These are phyloP conservation scores for Syzygium jambos DNA, from an alignment of 345 rosid genomes.

Conservation along the genomic window DNA sequence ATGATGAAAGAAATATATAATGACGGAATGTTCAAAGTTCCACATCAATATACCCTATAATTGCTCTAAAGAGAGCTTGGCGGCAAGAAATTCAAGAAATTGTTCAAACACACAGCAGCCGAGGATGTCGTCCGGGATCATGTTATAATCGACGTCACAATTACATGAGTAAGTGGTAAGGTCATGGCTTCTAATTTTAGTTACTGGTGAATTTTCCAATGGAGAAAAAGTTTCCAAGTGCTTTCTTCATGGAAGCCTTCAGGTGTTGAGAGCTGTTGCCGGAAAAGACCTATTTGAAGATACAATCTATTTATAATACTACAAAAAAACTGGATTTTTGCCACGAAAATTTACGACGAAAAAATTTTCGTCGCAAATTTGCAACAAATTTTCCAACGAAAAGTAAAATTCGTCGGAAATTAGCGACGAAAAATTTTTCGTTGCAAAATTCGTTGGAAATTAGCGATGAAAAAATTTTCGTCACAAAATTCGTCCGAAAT, in stretches of 20 bases:
- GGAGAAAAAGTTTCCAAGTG: not conserved
- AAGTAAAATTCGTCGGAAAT: too few relatives aligned
- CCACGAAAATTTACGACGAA: too few relatives aligned
- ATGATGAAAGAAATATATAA: too few relatives aligned
- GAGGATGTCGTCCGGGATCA: not conserved
- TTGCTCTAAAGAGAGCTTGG: not conserved
- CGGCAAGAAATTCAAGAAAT: not conserved
- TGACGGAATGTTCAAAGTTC: not conserved
- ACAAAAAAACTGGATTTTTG: too few relatives aligned
- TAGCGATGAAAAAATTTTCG: too few relatives aligned
- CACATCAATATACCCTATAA: not conserved
- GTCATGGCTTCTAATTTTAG: not conserved
- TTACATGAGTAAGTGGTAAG: not conserved
- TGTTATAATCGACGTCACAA: not conserved
- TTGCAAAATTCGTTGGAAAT: too few relatives aligned
- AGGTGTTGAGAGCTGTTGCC: not conserved
- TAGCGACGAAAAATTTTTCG: too few relatives aligned
- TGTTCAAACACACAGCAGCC: not conserved
- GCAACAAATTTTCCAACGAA: too few relatives aligned
- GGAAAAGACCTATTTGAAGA: not conserved
- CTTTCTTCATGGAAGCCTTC: not conserved
- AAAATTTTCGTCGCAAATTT: too few relatives aligned
- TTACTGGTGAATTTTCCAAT: not conserved
- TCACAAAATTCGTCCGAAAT: too few relatives aligned
- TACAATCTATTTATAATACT: too few relatives aligned